phyloP scores from a whole-genome alignment of 805 yeast genomes.

The Metschnikowia gruessii region DNA sequence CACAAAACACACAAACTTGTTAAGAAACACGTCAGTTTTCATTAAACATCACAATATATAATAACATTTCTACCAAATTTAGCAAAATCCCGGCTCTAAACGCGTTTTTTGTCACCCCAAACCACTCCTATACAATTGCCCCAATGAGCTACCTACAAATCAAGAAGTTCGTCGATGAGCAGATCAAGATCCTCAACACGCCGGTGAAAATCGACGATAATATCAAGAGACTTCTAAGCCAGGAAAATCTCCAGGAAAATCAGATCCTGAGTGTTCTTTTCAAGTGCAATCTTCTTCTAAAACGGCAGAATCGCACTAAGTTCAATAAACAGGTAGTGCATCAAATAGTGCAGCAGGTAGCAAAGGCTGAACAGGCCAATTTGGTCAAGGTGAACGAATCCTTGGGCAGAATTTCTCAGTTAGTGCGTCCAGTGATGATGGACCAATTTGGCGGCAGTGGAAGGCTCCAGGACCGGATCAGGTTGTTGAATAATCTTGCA shows the following conservation, averaged over 20 bases:
- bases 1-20: no score
- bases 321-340: constrained; percentile 32
- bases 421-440: constrained; percentile 29
- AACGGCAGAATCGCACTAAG: constrained; percentile 27
- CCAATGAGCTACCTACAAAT: constrained; percentile 28
- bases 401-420: constrained; percentile 20
- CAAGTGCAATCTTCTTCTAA: constrained; percentile 24
- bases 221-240: constrained; percentile 16
- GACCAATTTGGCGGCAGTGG: constrained; percentile 23
- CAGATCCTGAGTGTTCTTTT: constrained; percentile 21
- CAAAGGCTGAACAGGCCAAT: constrained; percentile 32
- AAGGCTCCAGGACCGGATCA: constrained; percentile 15
- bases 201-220: constrained; percentile 26
- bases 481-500: constrained; percentile 26
- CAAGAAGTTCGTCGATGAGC: constrained; percentile 33
- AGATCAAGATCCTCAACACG: constrained; percentile 27
- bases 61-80: no score
- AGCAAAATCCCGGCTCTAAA: not conserved
- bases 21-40: no score
- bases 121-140: no score
- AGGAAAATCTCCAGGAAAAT: constrained; percentile 10
- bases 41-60: no score
- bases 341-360: constrained; percentile 37
- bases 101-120: not conserved
- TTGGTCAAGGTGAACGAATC: constrained; percentile 28